Percentiles rank a stretch among this genome's conserved stretches.
Evolutionary conservation across 2,329 filamentous ascomycete genomes (phyloP).

Genomic region (Trichoderma koningiopsis): DNA sequence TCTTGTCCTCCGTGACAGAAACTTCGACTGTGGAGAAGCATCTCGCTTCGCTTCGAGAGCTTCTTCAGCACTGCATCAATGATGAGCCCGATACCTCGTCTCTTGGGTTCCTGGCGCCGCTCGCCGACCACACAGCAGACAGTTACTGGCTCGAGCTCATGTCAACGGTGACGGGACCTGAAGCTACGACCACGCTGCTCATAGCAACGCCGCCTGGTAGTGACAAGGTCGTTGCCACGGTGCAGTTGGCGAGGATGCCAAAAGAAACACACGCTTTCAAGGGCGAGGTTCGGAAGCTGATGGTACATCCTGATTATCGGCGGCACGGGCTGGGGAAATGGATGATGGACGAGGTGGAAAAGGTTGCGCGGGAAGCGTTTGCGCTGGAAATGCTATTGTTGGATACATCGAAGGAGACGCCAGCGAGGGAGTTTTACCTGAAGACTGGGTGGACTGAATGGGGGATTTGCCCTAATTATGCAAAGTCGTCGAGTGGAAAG

Average conservation of each 20-base stretch:
- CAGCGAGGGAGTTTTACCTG: constrained; percentile 34
- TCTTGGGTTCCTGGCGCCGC: constrained; percentile 35
- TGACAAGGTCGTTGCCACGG: constrained; percentile 31
- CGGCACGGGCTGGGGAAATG: constrained; percentile 30
- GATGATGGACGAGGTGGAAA: constrained; percentile 34
- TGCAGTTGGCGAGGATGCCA: constrained; percentile 29
- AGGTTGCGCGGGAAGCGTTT: constrained; percentile 27
- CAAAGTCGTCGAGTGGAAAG: constrained; percentile 30
- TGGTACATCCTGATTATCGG: constrained; percentile 32
- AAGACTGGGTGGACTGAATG: constrained; percentile 34
- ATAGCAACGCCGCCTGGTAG: constrained; percentile 23
- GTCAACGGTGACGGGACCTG: not conserved
- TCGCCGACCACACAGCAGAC: constrained; percentile 31
- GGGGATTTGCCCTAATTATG: constrained; percentile 35
- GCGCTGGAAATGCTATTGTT: constrained; percentile 32
- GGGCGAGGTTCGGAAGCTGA: constrained; percentile 35
- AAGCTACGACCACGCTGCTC: constrained; percentile 27
- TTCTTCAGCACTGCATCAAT: constrained; percentile 36
- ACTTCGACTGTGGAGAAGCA: constrained; percentile 23
- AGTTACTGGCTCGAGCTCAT: constrained; percentile 32
- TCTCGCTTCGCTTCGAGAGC: constrained; percentile 30
- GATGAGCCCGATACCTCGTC: constrained; percentile 34
- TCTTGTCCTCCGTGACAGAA: constrained; percentile 19
- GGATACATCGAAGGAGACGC: constrained; percentile 33
- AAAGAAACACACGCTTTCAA: constrained; percentile 35